A percentile compares a stretch with the other conserved stretches of the same genome.
Conservation (phyloP, 192 early-diverging fungal genomes). For the Linnemannia schmuckeri region DNA sequence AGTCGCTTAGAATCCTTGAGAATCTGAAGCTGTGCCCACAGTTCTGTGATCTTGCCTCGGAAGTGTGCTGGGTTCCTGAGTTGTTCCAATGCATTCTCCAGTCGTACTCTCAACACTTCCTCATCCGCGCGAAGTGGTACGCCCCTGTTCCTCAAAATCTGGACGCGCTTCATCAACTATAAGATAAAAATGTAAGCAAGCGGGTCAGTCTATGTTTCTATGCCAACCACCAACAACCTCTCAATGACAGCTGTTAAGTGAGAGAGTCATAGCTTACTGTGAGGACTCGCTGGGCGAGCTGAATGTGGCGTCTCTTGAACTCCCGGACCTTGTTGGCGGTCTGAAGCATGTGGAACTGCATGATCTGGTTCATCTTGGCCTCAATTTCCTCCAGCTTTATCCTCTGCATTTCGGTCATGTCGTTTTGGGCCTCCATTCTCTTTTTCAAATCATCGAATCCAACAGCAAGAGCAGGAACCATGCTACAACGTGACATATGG, state of each 20-base stretch:
- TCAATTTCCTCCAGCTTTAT: conserved; percentile 74
- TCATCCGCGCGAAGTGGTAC: conserved; percentile 88
- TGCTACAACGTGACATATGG: conserved; percentile 59
- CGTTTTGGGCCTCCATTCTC: conserved; percentile 82
- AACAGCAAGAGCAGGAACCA: conserved; percentile 92
- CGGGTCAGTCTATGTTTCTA: not conserved
- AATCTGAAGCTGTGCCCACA: conserved; percentile 84
- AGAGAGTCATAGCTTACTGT: conserved; percentile 55
- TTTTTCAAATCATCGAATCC: conserved; percentile 94
- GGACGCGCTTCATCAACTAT: conserved; percentile 88
- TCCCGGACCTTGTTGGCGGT: conserved; percentile 82
- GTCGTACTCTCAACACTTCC: conserved; percentile 77
- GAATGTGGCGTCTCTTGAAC: conserved; percentile 81
- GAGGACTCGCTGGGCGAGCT: conserved; percentile 81
- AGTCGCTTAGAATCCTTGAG: conserved; percentile 71
- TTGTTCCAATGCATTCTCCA: conserved; percentile 83
- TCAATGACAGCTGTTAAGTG: not conserved
- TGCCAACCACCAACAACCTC: not conserved
- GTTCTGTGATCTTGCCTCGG: conserved; percentile 84
- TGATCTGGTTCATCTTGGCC: conserved; percentile 35
- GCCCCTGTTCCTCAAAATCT: conserved; percentile 86
- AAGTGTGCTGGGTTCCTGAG: conserved; percentile 85
- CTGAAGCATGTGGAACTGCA: conserved; percentile 73
- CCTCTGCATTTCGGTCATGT: conserved; percentile 75
- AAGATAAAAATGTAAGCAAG: not conserved